Conservation (phyloP, 2,329 filamentous ascomycete species). For the Rhynchosporium secalis region DNA sequence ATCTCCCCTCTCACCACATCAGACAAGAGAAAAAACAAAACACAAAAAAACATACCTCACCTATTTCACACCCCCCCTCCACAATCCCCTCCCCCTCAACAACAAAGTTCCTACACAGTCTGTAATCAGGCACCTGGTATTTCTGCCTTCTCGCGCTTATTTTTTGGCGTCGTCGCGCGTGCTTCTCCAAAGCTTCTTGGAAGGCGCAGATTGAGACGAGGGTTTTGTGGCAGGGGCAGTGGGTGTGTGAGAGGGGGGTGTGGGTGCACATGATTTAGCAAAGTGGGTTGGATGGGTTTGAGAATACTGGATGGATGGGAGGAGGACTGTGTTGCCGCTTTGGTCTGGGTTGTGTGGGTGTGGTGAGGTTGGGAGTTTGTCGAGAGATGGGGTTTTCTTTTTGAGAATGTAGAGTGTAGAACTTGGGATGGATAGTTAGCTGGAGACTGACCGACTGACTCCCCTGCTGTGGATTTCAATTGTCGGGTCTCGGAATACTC, state of each 20-base stretch:
- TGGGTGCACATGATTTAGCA: not conserved
- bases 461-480: no score
- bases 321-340: not conserved
- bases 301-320: not conserved
- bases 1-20: no score
- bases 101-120: not conserved
- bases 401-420: no score
- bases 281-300: not conserved
- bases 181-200: not conserved
- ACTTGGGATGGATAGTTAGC: no score
- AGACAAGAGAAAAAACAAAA: not conserved
- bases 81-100: not conserved
- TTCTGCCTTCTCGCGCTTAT: not conserved
- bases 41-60: not conserved
- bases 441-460: no score
- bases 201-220: conserved; percentile 5
- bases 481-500: no score
- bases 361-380: not conserved
- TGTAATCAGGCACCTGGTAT: not conserved
- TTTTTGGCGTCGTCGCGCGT: not conserved
- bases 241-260: not conserved
- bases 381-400: no score
- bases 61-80: not conserved
- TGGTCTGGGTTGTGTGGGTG: not conserved
- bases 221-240: conserved; percentile 9